phyloP scores from a whole-genome alignment of 352 stramenopile genomes.

The Thraustochytrium striatum region DNA sequence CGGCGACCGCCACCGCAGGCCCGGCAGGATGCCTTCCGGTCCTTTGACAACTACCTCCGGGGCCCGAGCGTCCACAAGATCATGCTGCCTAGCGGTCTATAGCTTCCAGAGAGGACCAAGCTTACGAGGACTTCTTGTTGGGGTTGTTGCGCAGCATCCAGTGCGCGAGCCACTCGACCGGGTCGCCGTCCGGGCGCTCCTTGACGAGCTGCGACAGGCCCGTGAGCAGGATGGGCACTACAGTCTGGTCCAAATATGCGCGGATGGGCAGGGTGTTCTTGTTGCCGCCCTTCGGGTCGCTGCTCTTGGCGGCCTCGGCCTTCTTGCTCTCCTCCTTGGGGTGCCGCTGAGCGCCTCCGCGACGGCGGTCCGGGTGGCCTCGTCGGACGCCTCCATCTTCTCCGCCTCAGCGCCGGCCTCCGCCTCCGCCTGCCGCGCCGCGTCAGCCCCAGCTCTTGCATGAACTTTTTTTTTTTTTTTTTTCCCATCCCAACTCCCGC shows the following conservation, averaged over 20 bases:
- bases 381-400: not conserved
- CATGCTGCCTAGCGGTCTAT: not conserved
- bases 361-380: constrained; percentile 5
- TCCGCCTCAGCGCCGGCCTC: not conserved
- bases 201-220: constrained; percentile 52
- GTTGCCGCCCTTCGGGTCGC: not conserved
- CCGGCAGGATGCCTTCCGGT: not conserved
- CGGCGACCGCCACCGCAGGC: not conserved
- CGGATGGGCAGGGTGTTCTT: constrained; percentile 51
- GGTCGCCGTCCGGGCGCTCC: constrained; percentile 45
- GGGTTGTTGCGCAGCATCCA: constrained; percentile 54
- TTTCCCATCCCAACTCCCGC: no score
- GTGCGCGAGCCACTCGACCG: constrained; percentile 54
- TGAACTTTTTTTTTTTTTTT: no score
- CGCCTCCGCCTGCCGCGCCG: not conserved
- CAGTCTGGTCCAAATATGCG: constrained; percentile 53
- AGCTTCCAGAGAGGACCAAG: not conserved
- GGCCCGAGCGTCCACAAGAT: not conserved
- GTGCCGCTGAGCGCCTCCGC: constrained; percentile 13
- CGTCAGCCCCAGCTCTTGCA: not conserved
- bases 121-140: constrained; percentile 19
- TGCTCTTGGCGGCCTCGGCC: constrained; percentile 30
- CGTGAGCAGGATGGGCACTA: constrained; percentile 53
- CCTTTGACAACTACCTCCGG: constrained; percentile 19
- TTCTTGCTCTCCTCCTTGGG: constrained; percentile 12